phyloP scores from a whole-genome alignment of 331 rosid species.

The Quercus phellos region DNA sequence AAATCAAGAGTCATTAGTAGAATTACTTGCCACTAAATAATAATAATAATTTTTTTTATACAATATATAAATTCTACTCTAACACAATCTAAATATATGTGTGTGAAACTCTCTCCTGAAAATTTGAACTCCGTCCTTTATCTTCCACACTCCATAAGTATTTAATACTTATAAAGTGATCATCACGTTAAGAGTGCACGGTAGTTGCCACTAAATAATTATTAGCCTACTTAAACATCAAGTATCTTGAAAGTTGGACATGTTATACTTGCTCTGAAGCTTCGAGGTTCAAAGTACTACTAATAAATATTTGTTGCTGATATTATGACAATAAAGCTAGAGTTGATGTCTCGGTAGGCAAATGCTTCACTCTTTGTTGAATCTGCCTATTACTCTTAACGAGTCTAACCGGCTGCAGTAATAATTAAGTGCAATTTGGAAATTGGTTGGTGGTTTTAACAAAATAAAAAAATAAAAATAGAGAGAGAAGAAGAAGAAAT shows the following conservation, averaged over 20 bases:
- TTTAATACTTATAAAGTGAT: too few species aligned
- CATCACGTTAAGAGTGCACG: fast-evolving
- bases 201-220: too few species aligned
- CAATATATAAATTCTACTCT: too few species aligned
- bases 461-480: background rate
- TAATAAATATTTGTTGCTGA: background rate
- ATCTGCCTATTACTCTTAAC: background rate
- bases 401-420: background rate
- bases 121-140: fast-evolving
- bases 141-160: fast-evolving
- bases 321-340: background rate
- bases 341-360: background rate
- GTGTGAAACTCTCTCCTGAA: fast-evolving
- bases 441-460: background rate
- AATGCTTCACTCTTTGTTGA: background rate
- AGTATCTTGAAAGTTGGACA: too few species aligned
- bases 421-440: background rate
- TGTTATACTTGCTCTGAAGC: too few species aligned
- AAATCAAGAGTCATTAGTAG: too few species aligned
- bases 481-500: too few species aligned
- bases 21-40: too few species aligned
- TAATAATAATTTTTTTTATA: too few species aligned
- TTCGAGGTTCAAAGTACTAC: too few species aligned
- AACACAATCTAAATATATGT: too few species aligned
- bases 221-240: too few species aligned